These are phyloP conservation scores for Exophiala sp. DNA, from an alignment of 2,329 filamentous ascomycete species.

Conservation along the genomic window DNA sequence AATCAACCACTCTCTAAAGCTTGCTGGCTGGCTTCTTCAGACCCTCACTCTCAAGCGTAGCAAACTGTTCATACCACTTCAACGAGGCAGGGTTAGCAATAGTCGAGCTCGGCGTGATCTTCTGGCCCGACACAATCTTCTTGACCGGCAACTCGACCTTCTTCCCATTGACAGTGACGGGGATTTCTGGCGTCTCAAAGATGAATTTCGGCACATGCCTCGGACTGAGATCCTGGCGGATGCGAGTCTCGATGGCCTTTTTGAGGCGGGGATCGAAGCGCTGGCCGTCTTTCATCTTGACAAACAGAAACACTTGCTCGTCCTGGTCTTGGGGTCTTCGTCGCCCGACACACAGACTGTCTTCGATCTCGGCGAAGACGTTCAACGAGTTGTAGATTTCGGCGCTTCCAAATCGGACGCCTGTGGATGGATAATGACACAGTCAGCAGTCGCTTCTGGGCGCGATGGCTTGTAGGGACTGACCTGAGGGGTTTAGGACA, in stretches of 20 bases:
- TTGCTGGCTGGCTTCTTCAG: background rate
- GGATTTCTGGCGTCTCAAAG: conserved; percentile 76
- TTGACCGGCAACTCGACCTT: conserved; percentile 82
- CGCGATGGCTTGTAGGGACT: too few species aligned
- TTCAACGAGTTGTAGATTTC: conserved; percentile 86
- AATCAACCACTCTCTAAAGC: too few species aligned
- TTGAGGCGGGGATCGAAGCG: conserved; percentile 52
- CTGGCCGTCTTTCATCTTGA: conserved; percentile 53
- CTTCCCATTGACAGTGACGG: conserved; percentile 70
- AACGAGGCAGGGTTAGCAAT: conserved; percentile 68
- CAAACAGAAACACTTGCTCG: conserved; percentile 54
- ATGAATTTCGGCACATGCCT: conserved; percentile 71
- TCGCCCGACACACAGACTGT: conserved; percentile 77
- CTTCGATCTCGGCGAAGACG: conserved; percentile 59
- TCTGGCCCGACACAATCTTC: conserved; percentile 70
- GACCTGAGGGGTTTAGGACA: conserved; percentile 58
- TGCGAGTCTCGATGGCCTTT: conserved; percentile 55
- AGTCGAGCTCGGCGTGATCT: conserved; percentile 67
- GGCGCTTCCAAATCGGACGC: conserved; percentile 83
- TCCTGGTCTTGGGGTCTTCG: conserved; percentile 54
- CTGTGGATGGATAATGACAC: conserved; percentile 33
- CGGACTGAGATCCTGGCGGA: conserved; percentile 60
- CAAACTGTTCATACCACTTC: conserved; percentile 73
- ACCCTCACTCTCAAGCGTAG: conserved; percentile 51
- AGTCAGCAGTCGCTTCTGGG: background rate